Conservation (phyloP, 139 green algal species). For the Tetradesmus obliquus region DNA sequence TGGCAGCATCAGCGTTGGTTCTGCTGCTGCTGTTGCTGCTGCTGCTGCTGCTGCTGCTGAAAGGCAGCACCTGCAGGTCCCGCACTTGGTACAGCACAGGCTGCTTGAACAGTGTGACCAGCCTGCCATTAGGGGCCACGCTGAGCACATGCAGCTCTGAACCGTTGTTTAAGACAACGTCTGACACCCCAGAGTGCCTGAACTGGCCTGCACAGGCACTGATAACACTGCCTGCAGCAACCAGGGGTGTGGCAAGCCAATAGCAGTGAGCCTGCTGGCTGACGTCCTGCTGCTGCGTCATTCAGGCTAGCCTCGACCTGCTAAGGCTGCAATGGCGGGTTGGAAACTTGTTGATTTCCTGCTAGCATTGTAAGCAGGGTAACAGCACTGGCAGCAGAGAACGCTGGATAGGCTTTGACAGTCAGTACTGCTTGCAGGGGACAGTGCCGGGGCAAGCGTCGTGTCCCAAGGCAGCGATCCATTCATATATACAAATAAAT, state of each 20-base stretch:
- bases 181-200: not conserved
- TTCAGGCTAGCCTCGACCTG: not conserved
- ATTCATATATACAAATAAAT: not conserved
- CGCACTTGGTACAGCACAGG: not conserved
- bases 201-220: not conserved
- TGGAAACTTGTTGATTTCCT: not conserved
- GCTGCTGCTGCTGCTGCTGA: not conserved
- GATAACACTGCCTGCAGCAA: not conserved
- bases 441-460: not conserved
- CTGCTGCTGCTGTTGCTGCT: not conserved
- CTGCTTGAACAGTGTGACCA: slow-evolving; percentile 4
- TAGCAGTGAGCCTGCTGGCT: slow-evolving; percentile 18
- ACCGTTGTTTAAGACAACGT: not conserved
- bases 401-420: not conserved
- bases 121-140: not conserved
- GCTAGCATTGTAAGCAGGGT: not conserved
- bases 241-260: slow-evolving; percentile 18
- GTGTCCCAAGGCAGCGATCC: not conserved
- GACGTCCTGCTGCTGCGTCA: not conserved
- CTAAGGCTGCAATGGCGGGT: not conserved
- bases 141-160: not conserved
- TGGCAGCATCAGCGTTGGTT: not conserved
- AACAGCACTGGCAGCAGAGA: not conserved
- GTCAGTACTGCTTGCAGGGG: not conserved
- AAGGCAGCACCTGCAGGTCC: not conserved